A percentile compares a stretch with the other conserved stretches of the same genome.
phyloP scores from a whole-genome alignment of 768 basidiomycete genomes.

The Xerocomellus intermedius region DNA sequence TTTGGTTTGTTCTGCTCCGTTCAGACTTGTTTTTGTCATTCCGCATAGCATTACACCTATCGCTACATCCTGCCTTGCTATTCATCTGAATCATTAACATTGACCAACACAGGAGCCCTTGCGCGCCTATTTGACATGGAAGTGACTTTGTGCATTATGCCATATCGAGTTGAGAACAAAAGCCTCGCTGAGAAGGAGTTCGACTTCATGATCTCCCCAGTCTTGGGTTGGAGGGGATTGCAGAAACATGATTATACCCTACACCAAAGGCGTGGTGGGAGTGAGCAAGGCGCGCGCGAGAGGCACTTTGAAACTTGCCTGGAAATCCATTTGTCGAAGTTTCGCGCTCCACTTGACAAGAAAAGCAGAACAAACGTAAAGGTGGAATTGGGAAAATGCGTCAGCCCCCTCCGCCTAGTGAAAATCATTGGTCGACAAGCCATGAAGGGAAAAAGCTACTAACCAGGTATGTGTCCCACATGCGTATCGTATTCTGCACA shows the following conservation, averaged over 20 bases:
- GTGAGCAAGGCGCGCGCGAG: not conserved
- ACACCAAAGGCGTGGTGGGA: not conserved
- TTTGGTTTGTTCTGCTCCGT: not conserved
- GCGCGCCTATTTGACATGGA: slow-evolving; percentile 50
- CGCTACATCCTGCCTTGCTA: slow-evolving; percentile 24
- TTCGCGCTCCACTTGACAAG: slow-evolving; percentile 94
- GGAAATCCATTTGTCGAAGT: slow-evolving; percentile 96
- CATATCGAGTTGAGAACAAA: slow-evolving; percentile 92
- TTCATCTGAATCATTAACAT: slow-evolving; percentile 4
- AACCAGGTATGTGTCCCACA: slow-evolving; percentile 99
- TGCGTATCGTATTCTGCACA: slow-evolving; percentile 93
- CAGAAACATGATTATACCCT: slow-evolving; percentile 99
- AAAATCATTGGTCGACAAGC: not conserved
- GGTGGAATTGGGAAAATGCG: slow-evolving; percentile 97
- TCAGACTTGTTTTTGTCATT: not conserved
- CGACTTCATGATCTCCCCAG: slow-evolving; percentile 96
- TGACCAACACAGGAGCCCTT: not conserved
- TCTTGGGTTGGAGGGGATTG: slow-evolving; percentile 88
- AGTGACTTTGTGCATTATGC: slow-evolving; percentile 91
- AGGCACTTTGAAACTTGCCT: slow-evolving; percentile 50
- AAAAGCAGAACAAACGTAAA: slow-evolving; percentile 98
- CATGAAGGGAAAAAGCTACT: slow-evolving; percentile 27
- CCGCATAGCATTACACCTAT: slow-evolving; percentile 24
- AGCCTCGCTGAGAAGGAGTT: slow-evolving; percentile 92
- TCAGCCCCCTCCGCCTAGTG: slow-evolving; percentile 91